phyloP scores from a whole-genome alignment of 2,329 filamentous ascomycete species.

The Penicillium sp. region DNA sequence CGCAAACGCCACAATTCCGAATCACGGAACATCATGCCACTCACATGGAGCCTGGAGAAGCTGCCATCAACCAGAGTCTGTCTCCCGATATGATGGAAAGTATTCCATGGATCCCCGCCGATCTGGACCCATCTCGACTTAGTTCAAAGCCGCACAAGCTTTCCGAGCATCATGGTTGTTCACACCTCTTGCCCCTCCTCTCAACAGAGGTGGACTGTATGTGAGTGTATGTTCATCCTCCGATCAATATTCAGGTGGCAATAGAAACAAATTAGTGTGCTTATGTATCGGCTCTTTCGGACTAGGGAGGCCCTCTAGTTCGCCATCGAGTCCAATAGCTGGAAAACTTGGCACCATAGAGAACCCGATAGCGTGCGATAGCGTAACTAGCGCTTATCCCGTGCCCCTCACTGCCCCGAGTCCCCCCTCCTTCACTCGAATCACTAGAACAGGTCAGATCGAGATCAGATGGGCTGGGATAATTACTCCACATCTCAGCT shows the following conservation, averaged over 20 bases:
- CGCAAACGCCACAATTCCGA: background rate
- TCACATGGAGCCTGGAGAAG: background rate
- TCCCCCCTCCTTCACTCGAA: background rate
- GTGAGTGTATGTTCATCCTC: background rate
- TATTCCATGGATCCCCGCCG: background rate
- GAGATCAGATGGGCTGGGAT: conserved; percentile 4
- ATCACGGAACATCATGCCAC: background rate
- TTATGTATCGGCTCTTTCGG: background rate
- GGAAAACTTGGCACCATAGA: background rate
- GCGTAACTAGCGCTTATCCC: background rate
- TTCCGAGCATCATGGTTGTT: background rate
- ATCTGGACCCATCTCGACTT: background rate
- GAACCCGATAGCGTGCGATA: background rate
- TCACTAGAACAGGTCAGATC: conserved; percentile 5
- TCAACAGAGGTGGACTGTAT: too few species aligned
- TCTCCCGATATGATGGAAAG: background rate
- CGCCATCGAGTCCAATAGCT: background rate
- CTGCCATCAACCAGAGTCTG: too few species aligned
- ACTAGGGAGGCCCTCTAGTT: background rate
- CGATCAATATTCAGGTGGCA: background rate
- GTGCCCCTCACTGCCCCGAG: conserved; percentile 3
- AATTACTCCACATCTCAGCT: background rate
- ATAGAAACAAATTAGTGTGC: conserved; percentile 1
- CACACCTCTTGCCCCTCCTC: background rate
- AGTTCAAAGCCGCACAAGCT: background rate